Base-by-base conservation (phyloP, 2,329 filamentous ascomycete genomes). In the Pestalotiopsis sp. region DNA sequence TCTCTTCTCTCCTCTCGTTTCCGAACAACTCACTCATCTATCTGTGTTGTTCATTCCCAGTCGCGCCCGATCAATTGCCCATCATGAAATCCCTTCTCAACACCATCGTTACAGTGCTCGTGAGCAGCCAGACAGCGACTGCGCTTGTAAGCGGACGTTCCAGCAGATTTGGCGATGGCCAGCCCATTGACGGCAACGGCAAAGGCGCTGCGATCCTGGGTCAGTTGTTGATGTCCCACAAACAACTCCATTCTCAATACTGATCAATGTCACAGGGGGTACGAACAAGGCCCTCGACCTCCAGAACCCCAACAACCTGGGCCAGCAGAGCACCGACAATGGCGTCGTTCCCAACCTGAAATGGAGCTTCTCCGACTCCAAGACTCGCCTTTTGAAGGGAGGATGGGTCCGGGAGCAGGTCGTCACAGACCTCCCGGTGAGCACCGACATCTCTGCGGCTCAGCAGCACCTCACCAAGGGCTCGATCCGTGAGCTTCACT, bases 391-490 rank as follows among this genome's bases (percentile, higher is more conserved):
- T 45, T 82, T 89, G 65, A 85, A 85, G 31, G 90, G 90, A 1
- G 90, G 91, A 2, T 92, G 90, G 90, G 86, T 88, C 1, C 84
- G 90, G 27, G 86, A 91, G 77, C 89, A 92, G 74, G 88, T 91
- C 66, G 84, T 91, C 62, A 86, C 87, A n/a, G 91, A 92, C 75
- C 78, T 92, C 6, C 90, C 91, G 0, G 81, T 85, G 14, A 91
- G 89, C 75, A 85, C 88, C 70, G 90, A 92, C 71, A 91, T 93
- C 72, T 82, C 91, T 1, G 90, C 85, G 3, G 91, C 90, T 1
- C 90, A 93, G 76, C 89, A 91, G 78, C 90, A 92, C 78, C 79
- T 92, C 66, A 86, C 84, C 68, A 91, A 91, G 76, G 90, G 90
- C 2, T 87, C 89, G 0, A 86, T 91, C 41, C 85, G 89, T 5